Base-by-base conservation (phyloP, 768 basidiomycete genomes). In the Russula foetens region DNA sequence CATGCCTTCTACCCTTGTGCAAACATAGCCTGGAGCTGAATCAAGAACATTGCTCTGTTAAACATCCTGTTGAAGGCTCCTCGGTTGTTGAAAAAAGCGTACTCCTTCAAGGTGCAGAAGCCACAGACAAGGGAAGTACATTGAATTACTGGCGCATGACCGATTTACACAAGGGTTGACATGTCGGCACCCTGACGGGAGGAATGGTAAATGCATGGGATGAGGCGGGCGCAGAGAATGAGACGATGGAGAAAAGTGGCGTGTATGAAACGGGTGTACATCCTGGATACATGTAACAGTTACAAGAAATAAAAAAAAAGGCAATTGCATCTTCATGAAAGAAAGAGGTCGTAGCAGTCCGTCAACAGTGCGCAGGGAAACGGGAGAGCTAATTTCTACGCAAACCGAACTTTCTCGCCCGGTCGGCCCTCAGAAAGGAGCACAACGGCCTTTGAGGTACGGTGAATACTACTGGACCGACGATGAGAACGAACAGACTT, bases 381-480 rank as follows among this genome's bases (percentile, higher is more conserved):
- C 7, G 19, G 31, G 12, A 33, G 14, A 1, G 38, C 55, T 7
- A 7, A 46, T 33, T 46, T 62, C 56, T 65, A 85, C 28, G 84
- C 84, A 65, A 90, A 89, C n/a, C 80, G 81, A 53, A 94, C 89
- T 70, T 86, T 85, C 74, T 95, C 92, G 49, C 90, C 91, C 29
- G 92, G 92, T 58, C 90, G 86, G 39, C 93, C 93, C 57, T 91
- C 87, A 3, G 90, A 92, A 33, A 95, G 74, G 11, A 95, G 82
- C 5, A 95, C 87, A 60, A 95, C 86, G 66, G 93, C 93, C 90
- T 91, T 61, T 17, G 43, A 47, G 41, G 14, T 26, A 14, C 7
- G 58, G 49, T 57, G 47, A 56, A 53, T 54, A 52, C 33, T 7
- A 24, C 21, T 21, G 43, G 49, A 35, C 43, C 11, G 28, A 24